A percentile compares a stretch with the other conserved stretches of the same genome.
Evolutionary conservation across 257 asterid genomes (phyloP).

Genomic region (Solanum bulbocastanum): DNA sequence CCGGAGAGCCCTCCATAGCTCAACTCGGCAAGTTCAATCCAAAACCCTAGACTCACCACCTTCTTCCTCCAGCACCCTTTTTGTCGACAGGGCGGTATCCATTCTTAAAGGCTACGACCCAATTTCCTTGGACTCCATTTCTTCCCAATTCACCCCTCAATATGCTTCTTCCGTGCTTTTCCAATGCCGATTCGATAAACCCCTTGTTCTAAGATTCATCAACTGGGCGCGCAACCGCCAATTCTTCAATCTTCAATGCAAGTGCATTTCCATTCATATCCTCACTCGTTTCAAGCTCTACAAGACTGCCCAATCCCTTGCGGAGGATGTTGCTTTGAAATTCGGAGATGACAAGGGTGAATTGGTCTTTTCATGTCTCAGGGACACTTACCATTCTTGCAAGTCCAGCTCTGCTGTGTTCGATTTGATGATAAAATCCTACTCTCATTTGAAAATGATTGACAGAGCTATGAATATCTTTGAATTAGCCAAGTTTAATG

Average conservation of each 20-base stretch:
- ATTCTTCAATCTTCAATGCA: constrained; percentile 59
- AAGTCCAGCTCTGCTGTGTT: constrained; percentile 74
- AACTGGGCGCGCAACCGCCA: constrained; percentile 53
- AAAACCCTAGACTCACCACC: constrained; percentile 8
- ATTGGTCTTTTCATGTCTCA: constrained; percentile 40
- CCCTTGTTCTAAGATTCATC: constrained; percentile 42
- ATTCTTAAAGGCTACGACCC: constrained; percentile 46
- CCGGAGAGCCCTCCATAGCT: constrained; percentile 25
- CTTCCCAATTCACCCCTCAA: constrained; percentile 54
- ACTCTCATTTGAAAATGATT: constrained; percentile 53
- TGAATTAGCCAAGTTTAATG: constrained; percentile 41
- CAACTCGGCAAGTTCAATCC: constrained; percentile 4
- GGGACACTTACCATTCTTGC: constrained; percentile 54
- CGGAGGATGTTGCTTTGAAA: constrained; percentile 34
- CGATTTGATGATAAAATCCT: constrained; percentile 60
- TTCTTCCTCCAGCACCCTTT: constrained; percentile 27
- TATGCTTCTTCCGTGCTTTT: constrained; percentile 57
- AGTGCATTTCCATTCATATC: constrained; percentile 55
- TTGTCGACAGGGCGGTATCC: constrained; percentile 43
- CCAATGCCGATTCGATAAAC: constrained; percentile 38
- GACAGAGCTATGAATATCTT: constrained; percentile 49
- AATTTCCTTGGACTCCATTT: constrained; percentile 35
- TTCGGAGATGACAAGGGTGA: constrained; percentile 25
- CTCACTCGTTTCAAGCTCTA: constrained; percentile 77
- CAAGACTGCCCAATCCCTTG: constrained; percentile 55